Conservation (phyloP, 306 rosid species). For the Cajanus cajan region DNA sequence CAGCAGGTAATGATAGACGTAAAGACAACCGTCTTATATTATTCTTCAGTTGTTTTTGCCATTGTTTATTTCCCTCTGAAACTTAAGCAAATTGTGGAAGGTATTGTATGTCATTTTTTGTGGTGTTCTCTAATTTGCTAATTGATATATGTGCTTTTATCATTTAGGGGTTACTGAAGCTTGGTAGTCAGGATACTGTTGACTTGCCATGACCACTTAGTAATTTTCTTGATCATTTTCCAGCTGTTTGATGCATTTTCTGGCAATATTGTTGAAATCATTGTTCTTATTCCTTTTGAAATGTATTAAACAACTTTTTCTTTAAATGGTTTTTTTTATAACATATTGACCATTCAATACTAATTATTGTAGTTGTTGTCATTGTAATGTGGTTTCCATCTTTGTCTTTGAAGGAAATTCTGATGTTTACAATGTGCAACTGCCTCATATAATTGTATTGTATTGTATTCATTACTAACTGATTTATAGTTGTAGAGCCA, state of each 20-base stretch:
- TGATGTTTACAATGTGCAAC: not conserved
- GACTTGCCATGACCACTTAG: conserved; percentile 67
- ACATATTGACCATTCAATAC: not conserved
- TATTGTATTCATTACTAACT: not conserved
- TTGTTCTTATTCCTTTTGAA: conserved; percentile 6
- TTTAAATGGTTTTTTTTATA: not conserved
- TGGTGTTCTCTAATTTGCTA: conserved; percentile 42
- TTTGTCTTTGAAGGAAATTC: not conserved
- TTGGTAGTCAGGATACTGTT: conserved; percentile 68
- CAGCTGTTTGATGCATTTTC: conserved; percentile 38
- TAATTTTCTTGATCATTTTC: conserved; percentile 70
- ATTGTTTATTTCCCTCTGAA: conserved; percentile 15
- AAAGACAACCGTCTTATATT: conserved; percentile 22
- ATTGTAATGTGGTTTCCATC: not conserved
- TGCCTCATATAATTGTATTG: not conserved
- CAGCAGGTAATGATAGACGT: conserved; percentile 68
- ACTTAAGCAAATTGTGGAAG: conserved; percentile 14
- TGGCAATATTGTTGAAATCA: conserved; percentile 25
- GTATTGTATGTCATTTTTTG: conserved; percentile 34
- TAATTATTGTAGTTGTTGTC: conserved; percentile 14
- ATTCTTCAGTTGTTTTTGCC: not conserved
- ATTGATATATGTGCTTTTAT: conserved; percentile 52
- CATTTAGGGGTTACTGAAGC: conserved; percentile 74
- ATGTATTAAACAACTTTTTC: not conserved
- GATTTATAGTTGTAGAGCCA: not conserved